phyloP scores from a whole-genome alignment of 805 yeast genomes.

The Candida maltosa region DNA sequence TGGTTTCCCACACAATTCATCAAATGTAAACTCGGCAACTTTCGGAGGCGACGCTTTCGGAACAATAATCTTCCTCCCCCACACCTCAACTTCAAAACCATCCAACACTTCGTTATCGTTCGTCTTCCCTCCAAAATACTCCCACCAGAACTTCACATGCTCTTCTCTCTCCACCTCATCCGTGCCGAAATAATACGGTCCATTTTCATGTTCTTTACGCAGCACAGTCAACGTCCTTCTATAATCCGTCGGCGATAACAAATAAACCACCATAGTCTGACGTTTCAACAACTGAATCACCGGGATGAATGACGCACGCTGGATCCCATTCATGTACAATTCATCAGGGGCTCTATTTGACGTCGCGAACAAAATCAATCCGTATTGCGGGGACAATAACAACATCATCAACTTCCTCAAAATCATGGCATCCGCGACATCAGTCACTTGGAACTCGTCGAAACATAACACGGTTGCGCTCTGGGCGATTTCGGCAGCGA shows the following conservation, averaged over 20 bases:
- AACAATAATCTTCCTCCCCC: conserved; percentile 83
- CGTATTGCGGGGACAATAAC: conserved; percentile 70
- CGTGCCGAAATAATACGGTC: conserved; percentile 75
- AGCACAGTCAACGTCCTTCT: too few relatives aligned
- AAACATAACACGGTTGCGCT: conserved; percentile 80
- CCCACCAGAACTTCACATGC: conserved; percentile 78
- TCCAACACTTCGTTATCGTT: conserved; percentile 16
- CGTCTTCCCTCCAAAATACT: conserved; percentile 67
- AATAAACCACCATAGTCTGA: conserved; percentile 70
- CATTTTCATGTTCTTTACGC: too few relatives aligned
- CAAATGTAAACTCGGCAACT: conserved; percentile 88
- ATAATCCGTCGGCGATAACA: conserved; percentile 92
- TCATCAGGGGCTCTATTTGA: conserved; percentile 95
- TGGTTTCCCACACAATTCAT: conserved; percentile 81
- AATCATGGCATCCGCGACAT: conserved; percentile 98
- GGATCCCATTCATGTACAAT: conserved; percentile 89
- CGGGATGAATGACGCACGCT: conserved; percentile 87
- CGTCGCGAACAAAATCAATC: conserved; percentile 87
- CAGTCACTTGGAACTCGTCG: conserved; percentile 97
- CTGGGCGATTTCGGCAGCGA: conserved; percentile 81
- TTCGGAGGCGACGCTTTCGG: conserved; percentile 74
- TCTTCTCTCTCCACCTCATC: conserved; percentile 54
- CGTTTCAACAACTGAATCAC: conserved; percentile 78
- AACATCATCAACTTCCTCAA: conserved; percentile 69
- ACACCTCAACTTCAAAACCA: conserved; percentile 48